Percentiles rank a stretch among this genome's conserved stretches.
These are phyloP conservation scores for Suillus tomentosus DNA, from an alignment of 768 basidiomycete species.

Conservation along the genomic window DNA sequence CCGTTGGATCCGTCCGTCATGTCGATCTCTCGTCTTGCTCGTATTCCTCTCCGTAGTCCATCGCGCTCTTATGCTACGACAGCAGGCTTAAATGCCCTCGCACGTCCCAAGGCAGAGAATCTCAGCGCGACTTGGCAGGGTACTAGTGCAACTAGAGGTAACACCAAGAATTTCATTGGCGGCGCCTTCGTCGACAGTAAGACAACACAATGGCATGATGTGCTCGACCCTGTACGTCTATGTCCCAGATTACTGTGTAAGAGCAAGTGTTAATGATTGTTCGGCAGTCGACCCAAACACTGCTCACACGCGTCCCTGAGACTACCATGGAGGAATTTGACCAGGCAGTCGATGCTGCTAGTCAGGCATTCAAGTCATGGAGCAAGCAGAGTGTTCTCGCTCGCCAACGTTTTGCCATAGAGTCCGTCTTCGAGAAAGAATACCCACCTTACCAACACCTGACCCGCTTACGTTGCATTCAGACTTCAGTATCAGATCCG, in stretches of 20 bases:
- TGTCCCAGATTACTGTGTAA: not conserved
- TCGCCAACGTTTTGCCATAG: conserved; percentile 85
- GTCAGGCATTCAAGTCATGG: conserved; percentile 88
- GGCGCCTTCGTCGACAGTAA: conserved; percentile 89
- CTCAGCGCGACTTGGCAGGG: conserved; percentile 83
- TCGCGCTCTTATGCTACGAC: conserved; percentile 47
- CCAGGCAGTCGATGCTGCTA: conserved; percentile 80
- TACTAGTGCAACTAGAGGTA: conserved; percentile 81
- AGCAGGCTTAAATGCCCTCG: conserved; percentile 53
- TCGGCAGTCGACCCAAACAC: conserved; percentile 80
- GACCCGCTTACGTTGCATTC: conserved; percentile 8
- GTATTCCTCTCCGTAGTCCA: conserved; percentile 16
- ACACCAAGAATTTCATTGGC: conserved; percentile 89
- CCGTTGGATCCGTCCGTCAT: conserved; percentile 19
- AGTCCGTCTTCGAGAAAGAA: conserved; percentile 53
- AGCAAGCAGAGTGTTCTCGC: conserved; percentile 80
- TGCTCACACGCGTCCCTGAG: conserved; percentile 89
- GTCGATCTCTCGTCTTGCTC: conserved; percentile 23
- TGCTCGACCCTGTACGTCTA: conserved; percentile 80
- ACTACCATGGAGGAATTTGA: conserved; percentile 81
- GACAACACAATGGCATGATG: conserved; percentile 78
- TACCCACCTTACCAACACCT: conserved; percentile 4
- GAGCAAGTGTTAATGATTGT: conserved; percentile 3
- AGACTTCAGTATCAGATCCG: conserved; percentile 90
- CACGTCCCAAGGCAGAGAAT: conserved; percentile 64